Conservation (phyloP, 179 eudicot species). For the Corrigiola litoralis region DNA sequence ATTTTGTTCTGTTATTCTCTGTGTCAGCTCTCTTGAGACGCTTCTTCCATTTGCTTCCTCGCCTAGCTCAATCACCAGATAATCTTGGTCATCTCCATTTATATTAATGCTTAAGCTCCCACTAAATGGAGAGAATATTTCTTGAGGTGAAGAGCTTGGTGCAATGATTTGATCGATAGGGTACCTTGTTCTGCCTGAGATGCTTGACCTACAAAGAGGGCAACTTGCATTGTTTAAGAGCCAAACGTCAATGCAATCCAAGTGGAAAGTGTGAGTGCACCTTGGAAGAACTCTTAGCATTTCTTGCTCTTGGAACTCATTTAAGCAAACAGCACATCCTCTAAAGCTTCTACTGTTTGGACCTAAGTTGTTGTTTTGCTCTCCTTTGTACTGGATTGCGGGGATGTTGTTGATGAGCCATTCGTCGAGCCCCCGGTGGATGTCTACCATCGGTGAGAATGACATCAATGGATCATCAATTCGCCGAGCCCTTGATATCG, state of each 20-base stretch:
- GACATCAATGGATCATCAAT: slow-evolving; percentile 29
- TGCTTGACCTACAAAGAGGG: slow-evolving; percentile 42
- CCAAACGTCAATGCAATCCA: slow-evolving; percentile 48
- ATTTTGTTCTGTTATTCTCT: slow-evolving; percentile 30
- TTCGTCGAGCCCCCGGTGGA: slow-evolving; percentile 56
- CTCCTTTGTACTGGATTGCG: slow-evolving; percentile 43
- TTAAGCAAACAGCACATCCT: slow-evolving; percentile 40
- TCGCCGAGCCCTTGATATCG: slow-evolving; percentile 20
- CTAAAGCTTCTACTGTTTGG: slow-evolving; percentile 25
- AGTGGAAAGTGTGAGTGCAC: slow-evolving; percentile 33
- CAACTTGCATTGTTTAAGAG: slow-evolving; percentile 42
- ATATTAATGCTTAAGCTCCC: slow-evolving; percentile 15
- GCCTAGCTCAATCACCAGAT: slow-evolving; percentile 45
- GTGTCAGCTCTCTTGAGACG: slow-evolving; percentile 22
- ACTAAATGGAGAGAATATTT: slow-evolving; percentile 24
- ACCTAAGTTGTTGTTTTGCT: not conserved
- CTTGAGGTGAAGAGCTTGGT: slow-evolving; percentile 78
- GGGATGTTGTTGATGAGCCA: slow-evolving; percentile 63
- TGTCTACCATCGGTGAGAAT: slow-evolving; percentile 43
- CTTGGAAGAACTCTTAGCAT: slow-evolving; percentile 32
- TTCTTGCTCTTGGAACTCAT: slow-evolving; percentile 31
- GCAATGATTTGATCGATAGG: slow-evolving; percentile 54
- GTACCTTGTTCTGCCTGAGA: slow-evolving; percentile 43
- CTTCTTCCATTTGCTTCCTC: slow-evolving; percentile 17
- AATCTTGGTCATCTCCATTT: slow-evolving; percentile 33